Evolutionary conservation across 2,329 filamentous ascomycete genomes (phyloP).

Genomic region (Cercospora sp.): DNA sequence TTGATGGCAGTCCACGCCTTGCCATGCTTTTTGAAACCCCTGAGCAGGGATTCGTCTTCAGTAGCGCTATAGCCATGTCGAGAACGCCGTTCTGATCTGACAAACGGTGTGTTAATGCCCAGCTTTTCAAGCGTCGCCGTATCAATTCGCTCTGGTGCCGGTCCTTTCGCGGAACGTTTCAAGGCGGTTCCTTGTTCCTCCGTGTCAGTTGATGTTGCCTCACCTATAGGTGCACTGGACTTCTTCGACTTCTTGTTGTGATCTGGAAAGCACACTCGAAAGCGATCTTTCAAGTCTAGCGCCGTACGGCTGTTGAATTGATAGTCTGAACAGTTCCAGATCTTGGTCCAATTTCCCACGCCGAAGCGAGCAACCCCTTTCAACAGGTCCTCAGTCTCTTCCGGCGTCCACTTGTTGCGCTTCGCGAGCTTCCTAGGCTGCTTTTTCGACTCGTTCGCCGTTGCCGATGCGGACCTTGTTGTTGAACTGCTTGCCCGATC

Average conservation of each 20-base stretch:
- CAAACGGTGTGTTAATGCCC: conserved; percentile 53
- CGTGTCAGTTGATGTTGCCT: neutral
- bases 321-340: conserved; percentile 58
- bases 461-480: conserved; percentile 27
- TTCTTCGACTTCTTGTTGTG: conserved; percentile 23
- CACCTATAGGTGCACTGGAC: neutral
- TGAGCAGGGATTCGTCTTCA: conserved; percentile 60
- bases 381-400: conserved; percentile 60
- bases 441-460: conserved; percentile 30
- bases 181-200: neutral
- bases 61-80: conserved; percentile 56
- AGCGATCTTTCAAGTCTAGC: conserved; percentile 63
- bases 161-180: conserved; percentile 25
- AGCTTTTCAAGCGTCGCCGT: conserved; percentile 43
- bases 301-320: conserved; percentile 60
- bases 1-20: conserved; percentile 62
- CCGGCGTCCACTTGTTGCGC: conserved; percentile 60
- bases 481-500: neutral
- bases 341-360: conserved; percentile 65
- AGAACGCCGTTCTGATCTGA: conserved; percentile 52
- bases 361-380: conserved; percentile 61
- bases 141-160: conserved; percentile 31
- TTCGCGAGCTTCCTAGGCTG: conserved; percentile 13
- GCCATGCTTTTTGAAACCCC: conserved; percentile 60
- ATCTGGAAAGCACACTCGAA: conserved; percentile 36